A percentile compares a stretch with the other conserved stretches of the same genome.
These are phyloP conservation scores for Malassezia equina DNA, from an alignment of 1,284 basidiomycete species.

Conservation along the genomic window DNA sequence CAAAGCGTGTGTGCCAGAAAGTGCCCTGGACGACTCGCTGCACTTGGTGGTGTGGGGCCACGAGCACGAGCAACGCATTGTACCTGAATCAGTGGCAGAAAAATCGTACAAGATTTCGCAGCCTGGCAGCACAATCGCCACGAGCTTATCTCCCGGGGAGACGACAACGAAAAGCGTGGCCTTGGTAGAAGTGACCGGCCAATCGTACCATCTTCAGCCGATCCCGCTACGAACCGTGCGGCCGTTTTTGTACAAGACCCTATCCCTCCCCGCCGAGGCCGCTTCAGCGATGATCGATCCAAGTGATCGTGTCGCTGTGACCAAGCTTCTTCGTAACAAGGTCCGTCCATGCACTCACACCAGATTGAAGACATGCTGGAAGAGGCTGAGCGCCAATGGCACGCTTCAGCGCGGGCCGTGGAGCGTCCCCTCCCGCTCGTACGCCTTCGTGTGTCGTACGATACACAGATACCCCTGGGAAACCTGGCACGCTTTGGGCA, in stretches of 20 bases:
- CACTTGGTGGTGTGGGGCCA: conserved; percentile 95
- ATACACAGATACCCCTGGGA: conserved; percentile 34
- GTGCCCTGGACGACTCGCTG: conserved; percentile 90
- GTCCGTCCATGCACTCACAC: neutral
- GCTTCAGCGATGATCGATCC: conserved; percentile 21
- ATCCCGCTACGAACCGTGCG: conserved; percentile 80
- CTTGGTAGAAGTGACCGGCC: conserved; percentile 56
- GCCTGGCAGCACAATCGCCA: conserved; percentile 89
- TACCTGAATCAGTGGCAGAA: conserved; percentile 77
- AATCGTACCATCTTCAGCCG: conserved; percentile 73
- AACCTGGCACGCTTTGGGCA: conserved; percentile 95
- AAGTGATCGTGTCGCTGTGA: conserved; percentile 25
- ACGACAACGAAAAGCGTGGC: conserved; percentile 32
- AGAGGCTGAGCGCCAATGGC: conserved; percentile 67
- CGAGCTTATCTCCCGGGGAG: conserved; percentile 53
- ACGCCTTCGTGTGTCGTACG: conserved; percentile 57
- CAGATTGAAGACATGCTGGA: conserved; percentile 56
- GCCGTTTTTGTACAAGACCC: conserved; percentile 84
- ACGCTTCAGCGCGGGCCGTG: conserved; percentile 47
- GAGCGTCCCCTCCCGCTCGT: conserved; percentile 62
- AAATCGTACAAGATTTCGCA: conserved; percentile 86
- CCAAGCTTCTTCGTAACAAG: conserved; percentile 26
- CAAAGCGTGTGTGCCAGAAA: conserved; percentile 84
- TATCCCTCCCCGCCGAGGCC: conserved; percentile 60
- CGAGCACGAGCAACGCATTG: conserved; percentile 91